Conservation (phyloP, 2,329 filamentous ascomycete genomes). For the Colletotrichum sp. region DNA sequence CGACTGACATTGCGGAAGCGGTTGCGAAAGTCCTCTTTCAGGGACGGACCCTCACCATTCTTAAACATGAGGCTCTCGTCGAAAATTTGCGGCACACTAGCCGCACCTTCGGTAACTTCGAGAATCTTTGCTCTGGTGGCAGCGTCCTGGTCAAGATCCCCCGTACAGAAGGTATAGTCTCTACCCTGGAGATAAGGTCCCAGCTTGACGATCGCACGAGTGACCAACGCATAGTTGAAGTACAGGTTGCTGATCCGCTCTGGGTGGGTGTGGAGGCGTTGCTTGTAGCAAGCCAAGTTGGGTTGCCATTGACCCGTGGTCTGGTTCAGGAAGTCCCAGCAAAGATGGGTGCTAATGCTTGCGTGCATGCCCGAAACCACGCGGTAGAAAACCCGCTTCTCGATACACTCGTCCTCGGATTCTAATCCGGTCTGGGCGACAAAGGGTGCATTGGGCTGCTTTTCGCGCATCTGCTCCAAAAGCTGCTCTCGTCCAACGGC, state of each 20-base stretch:
- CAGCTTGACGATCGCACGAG: conserved; percentile 89
- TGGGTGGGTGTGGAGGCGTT: conserved; percentile 81
- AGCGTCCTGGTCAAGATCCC: conserved; percentile 78
- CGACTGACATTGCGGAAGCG: conserved; percentile 96
- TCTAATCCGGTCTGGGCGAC: conserved; percentile 71
- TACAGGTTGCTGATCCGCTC: conserved; percentile 97
- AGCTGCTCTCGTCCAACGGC: conserved; percentile 63
- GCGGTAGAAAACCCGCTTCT: conserved; percentile 98
- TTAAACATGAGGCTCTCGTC: conserved; percentile 97
- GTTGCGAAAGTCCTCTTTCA: conserved; percentile 97
- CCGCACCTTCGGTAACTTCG: conserved; percentile 73
- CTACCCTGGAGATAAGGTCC: conserved; percentile 71
- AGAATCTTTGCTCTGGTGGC: conserved; percentile 82
- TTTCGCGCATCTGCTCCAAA: conserved; percentile 63
- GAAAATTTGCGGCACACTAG: conserved; percentile 79
- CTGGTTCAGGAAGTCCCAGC: conserved; percentile 95
- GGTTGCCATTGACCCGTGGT: conserved; percentile 92
- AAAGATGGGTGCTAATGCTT: conserved; percentile 94
- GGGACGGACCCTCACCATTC: conserved; percentile 71
- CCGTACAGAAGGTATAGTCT: conserved; percentile 89
- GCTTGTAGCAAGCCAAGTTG: conserved; percentile 87
- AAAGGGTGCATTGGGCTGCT: conserved; percentile 59
- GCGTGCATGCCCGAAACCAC: conserved; percentile 98
- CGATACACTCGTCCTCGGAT: conserved; percentile 88
- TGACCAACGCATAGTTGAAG: conserved; percentile 98